Conservation (phyloP, 805 yeast genomes). For the Candida maesae region DNA sequence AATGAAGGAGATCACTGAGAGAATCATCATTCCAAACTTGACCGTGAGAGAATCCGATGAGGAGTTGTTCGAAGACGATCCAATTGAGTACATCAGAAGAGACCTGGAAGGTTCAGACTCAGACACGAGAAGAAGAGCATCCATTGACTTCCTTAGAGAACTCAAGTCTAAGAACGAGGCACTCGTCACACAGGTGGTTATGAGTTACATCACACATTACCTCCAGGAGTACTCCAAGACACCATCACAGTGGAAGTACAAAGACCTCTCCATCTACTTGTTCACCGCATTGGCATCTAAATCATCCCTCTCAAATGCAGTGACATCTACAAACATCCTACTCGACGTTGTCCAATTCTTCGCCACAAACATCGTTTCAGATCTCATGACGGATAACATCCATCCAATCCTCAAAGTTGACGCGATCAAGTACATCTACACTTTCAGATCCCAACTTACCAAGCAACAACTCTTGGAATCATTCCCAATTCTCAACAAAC, state of each 20-base stretch:
- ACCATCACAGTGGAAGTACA: conserved; percentile 68
- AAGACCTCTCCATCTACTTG: conserved; percentile 81
- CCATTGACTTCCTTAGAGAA: conserved; percentile 89
- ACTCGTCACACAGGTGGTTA: conserved; percentile 68
- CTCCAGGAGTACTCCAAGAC: conserved; percentile 46
- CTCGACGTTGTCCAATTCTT: conserved; percentile 88
- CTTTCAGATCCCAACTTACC: conserved; percentile 88
- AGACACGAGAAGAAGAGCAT: conserved; percentile 86
- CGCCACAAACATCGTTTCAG: conserved; percentile 74
- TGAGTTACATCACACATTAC: conserved; percentile 67
- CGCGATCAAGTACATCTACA: conserved; percentile 86
- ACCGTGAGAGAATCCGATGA: conserved; percentile 83
- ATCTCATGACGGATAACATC: conserved; percentile 53
- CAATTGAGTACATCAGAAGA: conserved; percentile 85
- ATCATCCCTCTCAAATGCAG: conserved; percentile 79
- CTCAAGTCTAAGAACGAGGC: conserved; percentile 75
- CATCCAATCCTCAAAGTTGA: conserved; percentile 86
- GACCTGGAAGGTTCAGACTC: conserved; percentile 94
- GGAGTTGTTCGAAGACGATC: conserved; percentile 95
- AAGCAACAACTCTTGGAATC: conserved; percentile 78
- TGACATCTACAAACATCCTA: conserved; percentile 76
- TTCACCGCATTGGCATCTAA: conserved; percentile 89
- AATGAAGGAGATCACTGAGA: conserved; percentile 72
- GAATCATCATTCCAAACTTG: conserved; percentile 85
- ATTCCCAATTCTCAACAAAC: conserved; percentile 71